phyloP scores from a whole-genome alignment of 176 grass and related monocot species.

The Lolium rigidum region DNA sequence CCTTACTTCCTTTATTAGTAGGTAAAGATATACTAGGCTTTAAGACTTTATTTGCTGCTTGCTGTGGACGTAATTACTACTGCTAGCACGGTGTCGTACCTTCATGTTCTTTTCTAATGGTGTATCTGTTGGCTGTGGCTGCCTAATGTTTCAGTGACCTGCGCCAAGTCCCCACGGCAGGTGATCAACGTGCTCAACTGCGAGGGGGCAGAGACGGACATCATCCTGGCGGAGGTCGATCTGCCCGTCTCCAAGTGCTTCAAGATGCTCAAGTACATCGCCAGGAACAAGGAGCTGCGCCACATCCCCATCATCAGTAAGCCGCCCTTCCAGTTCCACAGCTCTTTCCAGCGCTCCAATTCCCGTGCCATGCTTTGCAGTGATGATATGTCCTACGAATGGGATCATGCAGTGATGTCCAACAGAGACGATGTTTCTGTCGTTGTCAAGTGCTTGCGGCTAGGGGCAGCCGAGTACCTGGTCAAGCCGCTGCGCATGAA shows the following conservation, averaged over 20 bases:
- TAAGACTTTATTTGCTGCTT: no score
- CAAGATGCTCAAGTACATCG: conserved; percentile 98
- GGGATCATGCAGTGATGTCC: conserved; percentile 81
- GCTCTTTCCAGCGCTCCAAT: background rate
- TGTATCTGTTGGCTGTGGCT: background rate
- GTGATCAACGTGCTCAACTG: conserved; percentile 80
- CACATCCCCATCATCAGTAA: conserved; percentile 98
- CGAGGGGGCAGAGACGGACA: conserved; percentile 75
- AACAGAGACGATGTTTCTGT: conserved; percentile 86
- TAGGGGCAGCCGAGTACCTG: conserved; percentile 90
- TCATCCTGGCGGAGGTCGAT: conserved; percentile 93
- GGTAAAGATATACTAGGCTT: no score
- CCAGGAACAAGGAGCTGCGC: conserved; percentile 77
- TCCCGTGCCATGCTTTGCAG: background rate
- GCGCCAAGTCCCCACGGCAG: conserved; percentile 74
- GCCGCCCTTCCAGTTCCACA: conserved; percentile 8
- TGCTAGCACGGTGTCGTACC: background rate
- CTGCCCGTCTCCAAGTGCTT: conserved; percentile 86
- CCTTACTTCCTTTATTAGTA: no score
- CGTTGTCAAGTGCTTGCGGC: conserved; percentile 92
- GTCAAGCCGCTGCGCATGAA: conserved; percentile 92
- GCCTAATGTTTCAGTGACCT: conserved; percentile 62
- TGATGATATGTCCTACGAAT: conserved; percentile 13
- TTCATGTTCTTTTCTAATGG: background rate
- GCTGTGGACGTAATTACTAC: no score